phyloP scores from a whole-genome alignment of 208 protist species.

The Herpetomonas muscarum region DNA sequence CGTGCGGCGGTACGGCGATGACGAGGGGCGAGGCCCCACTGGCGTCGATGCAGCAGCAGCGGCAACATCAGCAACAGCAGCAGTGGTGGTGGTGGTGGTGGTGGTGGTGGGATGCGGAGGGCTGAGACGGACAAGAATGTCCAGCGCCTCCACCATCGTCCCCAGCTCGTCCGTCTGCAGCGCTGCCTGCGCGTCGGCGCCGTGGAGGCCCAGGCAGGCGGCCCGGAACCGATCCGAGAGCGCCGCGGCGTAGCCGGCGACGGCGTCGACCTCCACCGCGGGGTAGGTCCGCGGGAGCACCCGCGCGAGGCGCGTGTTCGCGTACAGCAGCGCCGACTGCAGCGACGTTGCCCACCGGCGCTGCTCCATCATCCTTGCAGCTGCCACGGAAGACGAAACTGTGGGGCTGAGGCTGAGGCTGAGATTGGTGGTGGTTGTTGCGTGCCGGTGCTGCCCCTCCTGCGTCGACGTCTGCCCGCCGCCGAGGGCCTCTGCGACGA shows the following conservation, averaged over 20 bases:
- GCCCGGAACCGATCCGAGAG: constrained; percentile 28
- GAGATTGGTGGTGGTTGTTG: no score
- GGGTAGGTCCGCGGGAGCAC: constrained; percentile 15
- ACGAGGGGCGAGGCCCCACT: background rate
- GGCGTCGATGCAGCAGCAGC: background rate
- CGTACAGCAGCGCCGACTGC: constrained; percentile 34
- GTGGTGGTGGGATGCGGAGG: background rate
- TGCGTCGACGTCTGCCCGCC: no score
- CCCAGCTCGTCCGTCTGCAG: constrained; percentile 50
- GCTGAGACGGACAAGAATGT: constrained; percentile 18
- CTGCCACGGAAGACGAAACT: no score
- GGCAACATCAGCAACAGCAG: background rate
- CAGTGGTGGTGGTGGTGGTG: background rate
- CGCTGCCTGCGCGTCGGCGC: constrained; percentile 6
- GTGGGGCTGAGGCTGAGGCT: background rate
- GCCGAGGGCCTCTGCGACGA: no score
- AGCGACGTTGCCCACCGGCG: background rate
- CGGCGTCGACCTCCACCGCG: constrained; percentile 7
- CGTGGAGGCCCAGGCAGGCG: constrained; percentile 27
- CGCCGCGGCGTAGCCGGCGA: constrained; percentile 21
- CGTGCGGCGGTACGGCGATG: constrained; percentile 10
- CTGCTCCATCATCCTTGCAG: no score
- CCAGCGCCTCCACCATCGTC: constrained; percentile 44
- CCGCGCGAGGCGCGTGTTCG: constrained; percentile 27
- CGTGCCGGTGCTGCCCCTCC: no score